Base-by-base conservation (phyloP, 148 eudicot genomes). In the Pharnaceum exiguum region DNA sequence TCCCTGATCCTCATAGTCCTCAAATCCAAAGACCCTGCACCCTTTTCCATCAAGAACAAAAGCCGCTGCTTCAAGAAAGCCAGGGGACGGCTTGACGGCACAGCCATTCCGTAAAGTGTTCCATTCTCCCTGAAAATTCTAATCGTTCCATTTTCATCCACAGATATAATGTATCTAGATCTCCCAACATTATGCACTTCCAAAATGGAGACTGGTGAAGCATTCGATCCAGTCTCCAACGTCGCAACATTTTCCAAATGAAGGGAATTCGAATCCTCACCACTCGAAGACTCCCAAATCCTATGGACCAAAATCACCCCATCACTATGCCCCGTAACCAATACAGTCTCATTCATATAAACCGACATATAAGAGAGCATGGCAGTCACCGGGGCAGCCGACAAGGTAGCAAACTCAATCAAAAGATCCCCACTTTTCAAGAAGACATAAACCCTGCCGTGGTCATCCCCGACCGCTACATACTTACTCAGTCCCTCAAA, bases 1-100 rank as follows among this genome's bases (percentile, higher is more conserved):
- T 86, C 96, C 59, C 77, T 73, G 26, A 89, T 67, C 66, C 68
- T 89, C 99, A 94, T 89, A 55, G 85, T 89, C 73, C 96, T 78
- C 68, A 94, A 78, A 76, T 94, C 96, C 72, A 94, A 75, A 9
- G 95, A 94, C 22, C 99, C 99, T 0, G 95, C 99, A 4, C 99
- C 99, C 22, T 74, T 86, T 47, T 86, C 96, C 5, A 85, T 94
- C 37, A 94, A 75, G 73, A 94, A 94, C 76, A 94, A 33, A 29
- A 94, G 82, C 62, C 87, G 71, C 56, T 94, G 96, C 71, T 82
- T 94, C 67, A 94, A 78, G 74, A 94, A 94, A 4, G 74, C 91
- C 5, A 94, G 62, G 4, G 99, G 96, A 31, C 71, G 84, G 42
- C 87, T 86, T 0, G 58, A 67, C 9, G 99, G 96, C 16, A 83